Percentiles rank a stretch among this genome's conserved stretches.
Conservation (phyloP, 805 yeast species). For the Huiozyma sinensis region DNA sequence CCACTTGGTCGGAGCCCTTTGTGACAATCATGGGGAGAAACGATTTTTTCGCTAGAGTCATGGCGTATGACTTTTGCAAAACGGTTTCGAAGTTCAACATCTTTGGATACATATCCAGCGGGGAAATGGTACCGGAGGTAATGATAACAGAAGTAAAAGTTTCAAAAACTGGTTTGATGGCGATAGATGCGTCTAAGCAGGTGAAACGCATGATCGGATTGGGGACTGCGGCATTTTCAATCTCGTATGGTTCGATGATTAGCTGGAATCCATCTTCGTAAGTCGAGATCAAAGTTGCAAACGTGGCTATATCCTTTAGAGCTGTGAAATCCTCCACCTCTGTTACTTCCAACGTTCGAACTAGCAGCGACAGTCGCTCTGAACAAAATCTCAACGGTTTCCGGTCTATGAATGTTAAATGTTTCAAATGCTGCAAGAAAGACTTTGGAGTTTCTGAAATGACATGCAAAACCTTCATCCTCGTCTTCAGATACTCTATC, state of each 20-base stretch:
- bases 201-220: constrained; percentile 90
- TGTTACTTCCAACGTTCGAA: constrained; percentile 75
- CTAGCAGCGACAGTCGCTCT: constrained; percentile 78
- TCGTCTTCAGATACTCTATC: constrained; percentile 86
- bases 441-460: constrained; percentile 96
- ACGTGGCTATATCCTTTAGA: constrained; percentile 88
- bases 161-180: constrained; percentile 94
- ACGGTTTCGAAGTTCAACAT: constrained; percentile 93
- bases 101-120: constrained; percentile 96
- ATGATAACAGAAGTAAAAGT: constrained; percentile 85
- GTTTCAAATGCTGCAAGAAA: constrained; percentile 85
- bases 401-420: constrained; percentile 80
- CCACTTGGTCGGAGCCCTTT: constrained; percentile 96
- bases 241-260: constrained; percentile 91
- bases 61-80: constrained; percentile 86
- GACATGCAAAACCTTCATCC: constrained; percentile 96
- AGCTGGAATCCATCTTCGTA: constrained; percentile 88
- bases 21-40: constrained; percentile 94
- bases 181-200: constrained; percentile 95
- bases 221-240: constrained; percentile 91
- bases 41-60: constrained; percentile 87
- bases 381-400: constrained; percentile 90
- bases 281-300: constrained; percentile 91
- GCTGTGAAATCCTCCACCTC: constrained; percentile 91
- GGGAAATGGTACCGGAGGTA: constrained; percentile 96